Evolutionary conservation across 176 grass and related monocot species (phyloP), one percentile per base, ranked within the genome.

Genomic region (Triticum urartu): DNA sequence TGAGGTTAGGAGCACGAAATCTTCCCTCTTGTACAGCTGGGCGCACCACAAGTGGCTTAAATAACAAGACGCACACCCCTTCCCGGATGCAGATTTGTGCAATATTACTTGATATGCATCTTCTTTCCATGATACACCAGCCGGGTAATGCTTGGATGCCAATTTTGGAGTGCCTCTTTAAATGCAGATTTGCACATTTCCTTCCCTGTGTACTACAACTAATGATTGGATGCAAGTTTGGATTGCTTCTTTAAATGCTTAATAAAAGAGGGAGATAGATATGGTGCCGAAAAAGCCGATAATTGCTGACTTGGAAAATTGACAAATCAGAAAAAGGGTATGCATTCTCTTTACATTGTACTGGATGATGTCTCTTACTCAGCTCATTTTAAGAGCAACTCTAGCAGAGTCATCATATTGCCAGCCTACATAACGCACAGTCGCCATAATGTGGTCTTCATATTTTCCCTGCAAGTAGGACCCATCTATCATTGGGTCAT

Each of bases 1-100:
- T 15, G 13, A 54, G 5, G 71, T 74, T 52, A 1, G 24, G 40
- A 56, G 33, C 56, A 67, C 33, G 22, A 86, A 87, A 74, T 83
- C 58, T 83, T 47, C 79, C 28, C 2, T n/a, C 47, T 61, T 81
- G 54, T 50, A 86, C 17, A 63, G 63, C 28, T 77, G 35, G 77
- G 11, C 3, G 3, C 12, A 81, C 40, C 28, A 78, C 72, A 86
- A 90, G 38, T 78, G 62, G 83, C 52, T 54, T 82, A 78, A 38
- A 81, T 63, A 22, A 63, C 32, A 81, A 38, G 7, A 68, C 7
- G n/a, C 20, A 11, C 54, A 45, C 20, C 28, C 33, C 25, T 72
- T 72, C 32, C 22, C 33, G 21, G 64, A 5, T 30, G 52, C 20
- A 25, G 2, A 50, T 28, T 63, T 66, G 9, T 10, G 9, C 6